Conservation (phyloP, 1,139 yeast species). For the Insectozyma bohioensis region DNA sequence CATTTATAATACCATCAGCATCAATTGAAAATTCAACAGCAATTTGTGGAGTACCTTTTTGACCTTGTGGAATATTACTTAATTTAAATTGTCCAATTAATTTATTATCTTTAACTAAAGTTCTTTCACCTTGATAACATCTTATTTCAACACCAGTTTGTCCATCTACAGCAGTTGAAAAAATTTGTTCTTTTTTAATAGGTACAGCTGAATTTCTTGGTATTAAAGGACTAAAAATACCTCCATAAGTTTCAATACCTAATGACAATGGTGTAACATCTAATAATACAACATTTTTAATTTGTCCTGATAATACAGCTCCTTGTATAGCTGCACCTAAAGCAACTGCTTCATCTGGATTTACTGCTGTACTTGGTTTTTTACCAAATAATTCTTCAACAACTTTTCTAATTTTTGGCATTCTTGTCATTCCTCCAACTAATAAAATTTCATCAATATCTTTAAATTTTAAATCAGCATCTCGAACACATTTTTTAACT, state of each 20-base stretch:
- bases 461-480: slow-evolving; percentile 60
- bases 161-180: slow-evolving; percentile 84
- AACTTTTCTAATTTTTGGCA: slow-evolving; percentile 67
- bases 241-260: slow-evolving; percentile 83
- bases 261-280: slow-evolving; percentile 80
- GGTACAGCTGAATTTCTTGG: slow-evolving; percentile 79
- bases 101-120: slow-evolving; percentile 70
- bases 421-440: slow-evolving; percentile 86
- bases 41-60: slow-evolving; percentile 79
- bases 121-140: slow-evolving; percentile 78
- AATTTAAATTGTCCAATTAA: slow-evolving; percentile 70
- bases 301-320: slow-evolving; percentile 70
- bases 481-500: slow-evolving; percentile 64
- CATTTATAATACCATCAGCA: slow-evolving; percentile 81
- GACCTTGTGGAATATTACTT: slow-evolving; percentile 64
- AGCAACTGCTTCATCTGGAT: slow-evolving; percentile 86
- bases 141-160: slow-evolving; percentile 79
- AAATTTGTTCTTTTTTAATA: slow-evolving; percentile 65
- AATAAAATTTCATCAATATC: slow-evolving; percentile 72
- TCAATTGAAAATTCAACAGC: slow-evolving; percentile 74
- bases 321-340: slow-evolving; percentile 86
- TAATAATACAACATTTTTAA: slow-evolving; percentile 65
- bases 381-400: slow-evolving; percentile 59
- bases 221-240: slow-evolving; percentile 73
- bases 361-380: slow-evolving; percentile 63